Base-by-base conservation (phyloP, 306 rosid species). In the Calophaca sinica region DNA sequence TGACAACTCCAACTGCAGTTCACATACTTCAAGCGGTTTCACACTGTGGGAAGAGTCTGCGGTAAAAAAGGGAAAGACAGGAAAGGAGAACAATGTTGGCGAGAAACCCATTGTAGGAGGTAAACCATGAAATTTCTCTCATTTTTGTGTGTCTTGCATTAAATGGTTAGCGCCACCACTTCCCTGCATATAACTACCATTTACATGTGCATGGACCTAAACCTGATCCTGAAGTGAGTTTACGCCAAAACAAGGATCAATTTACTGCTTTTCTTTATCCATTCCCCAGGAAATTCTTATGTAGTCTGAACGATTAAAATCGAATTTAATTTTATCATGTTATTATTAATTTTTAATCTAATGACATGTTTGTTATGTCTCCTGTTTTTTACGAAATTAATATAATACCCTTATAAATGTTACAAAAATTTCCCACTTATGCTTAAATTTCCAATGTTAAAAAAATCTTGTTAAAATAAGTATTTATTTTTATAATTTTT, bases 31-130 rank as follows among this genome's bases (percentile, higher is more conserved):
- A 78, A 87, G 96, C 76, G 99, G 97, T 48, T 96, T 96, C 86
- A 81, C 92, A 71, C 67, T 92, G 83, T 96, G 99, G 99, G 99
- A 90, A 41, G 98, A 92, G 78, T 85, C 94, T 76, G 87, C 87
- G 4, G 79, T 50, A 5, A 90, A 88, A 52, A 90, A 86, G 89
- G 98, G 98, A 89, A 89, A 89, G 88, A 81, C 91, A 81, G 89
- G 93, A 87, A 96, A 91, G 87, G 98, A 94, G 91, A 91, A 91
- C 87, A 62, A 39, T 12, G 66, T 79, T 78, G 87, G 70, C 41
- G 94, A 86, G 42, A 87, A 79, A 54, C 80, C 87, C 65, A n/a
- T 20, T 26, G 33, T 66, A 32, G 83, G 77, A 81, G 97, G 98
- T 94, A 88, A 84, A 55, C 75, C 57, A 46, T 45, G 44, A 44